phyloP scores from a whole-genome alignment of 2,329 filamentous ascomycete species.

The Rhexocercosporidium sp. region DNA sequence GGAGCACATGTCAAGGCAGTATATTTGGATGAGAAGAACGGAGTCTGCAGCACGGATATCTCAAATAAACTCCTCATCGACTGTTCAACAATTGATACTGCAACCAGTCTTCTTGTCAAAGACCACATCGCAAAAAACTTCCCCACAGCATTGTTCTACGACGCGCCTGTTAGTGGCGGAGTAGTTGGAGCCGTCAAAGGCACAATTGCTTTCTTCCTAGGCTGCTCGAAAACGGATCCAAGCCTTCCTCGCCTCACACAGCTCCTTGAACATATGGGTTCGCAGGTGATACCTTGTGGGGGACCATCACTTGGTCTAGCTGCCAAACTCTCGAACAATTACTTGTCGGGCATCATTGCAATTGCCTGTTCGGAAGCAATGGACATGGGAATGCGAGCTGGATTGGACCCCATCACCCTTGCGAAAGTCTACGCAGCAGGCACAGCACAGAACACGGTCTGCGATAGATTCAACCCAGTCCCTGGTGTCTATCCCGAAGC shows the following conservation, averaged over 20 bases:
- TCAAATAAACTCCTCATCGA: slow-evolving; percentile 65
- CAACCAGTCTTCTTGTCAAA: slow-evolving; percentile 51
- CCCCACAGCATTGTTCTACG: slow-evolving; percentile 39
- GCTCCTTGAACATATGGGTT: slow-evolving; percentile 63
- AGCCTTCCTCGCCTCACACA: slow-evolving; percentile 57
- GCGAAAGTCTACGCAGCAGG: slow-evolving; percentile 58
- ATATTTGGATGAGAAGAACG: slow-evolving; percentile 51
- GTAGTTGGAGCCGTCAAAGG: slow-evolving; percentile 43
- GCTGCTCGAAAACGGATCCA: slow-evolving; percentile 47
- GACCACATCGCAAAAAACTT: slow-evolving; percentile 12
- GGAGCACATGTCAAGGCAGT: slow-evolving; percentile 71
- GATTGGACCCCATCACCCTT: slow-evolving; percentile 58
- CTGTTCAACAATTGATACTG: slow-evolving; percentile 74
- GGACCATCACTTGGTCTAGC: slow-evolving; percentile 67
- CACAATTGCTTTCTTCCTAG: slow-evolving; percentile 46
- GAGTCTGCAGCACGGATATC: slow-evolving; percentile 52
- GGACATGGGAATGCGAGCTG: slow-evolving; percentile 63
- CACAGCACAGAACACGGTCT: slow-evolving; percentile 42
- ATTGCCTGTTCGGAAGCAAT: slow-evolving; percentile 64
- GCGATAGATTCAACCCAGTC: slow-evolving; percentile 44
- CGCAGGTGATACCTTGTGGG: slow-evolving; percentile 56
- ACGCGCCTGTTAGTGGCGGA: slow-evolving; percentile 46
- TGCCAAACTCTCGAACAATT: slow-evolving; percentile 68
- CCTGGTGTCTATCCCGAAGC: slow-evolving; percentile 42
- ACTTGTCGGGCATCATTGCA: slow-evolving; percentile 62